Evolutionary conservation across 2,329 filamentous ascomycete genomes (phyloP).

Genomic region (Apiospora koreana): DNA sequence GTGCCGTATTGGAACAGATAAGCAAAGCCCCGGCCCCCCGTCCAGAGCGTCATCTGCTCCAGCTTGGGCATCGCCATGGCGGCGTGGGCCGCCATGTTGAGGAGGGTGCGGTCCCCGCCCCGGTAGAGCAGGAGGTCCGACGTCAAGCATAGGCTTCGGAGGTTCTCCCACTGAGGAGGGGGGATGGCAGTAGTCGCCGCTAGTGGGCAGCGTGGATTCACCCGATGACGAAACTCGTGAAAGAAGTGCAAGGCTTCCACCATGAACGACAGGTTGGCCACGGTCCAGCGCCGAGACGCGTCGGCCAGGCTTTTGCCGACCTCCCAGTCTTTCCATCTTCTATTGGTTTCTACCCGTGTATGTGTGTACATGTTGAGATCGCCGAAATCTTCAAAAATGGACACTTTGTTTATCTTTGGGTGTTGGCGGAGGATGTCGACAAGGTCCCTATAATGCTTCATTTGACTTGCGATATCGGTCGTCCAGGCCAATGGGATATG

Average conservation of each 20-base stretch:
- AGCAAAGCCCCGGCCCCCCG: background rate
- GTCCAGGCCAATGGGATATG: too few relatives aligned
- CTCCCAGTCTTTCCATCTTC: too few relatives aligned
- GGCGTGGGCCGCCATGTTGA: background rate
- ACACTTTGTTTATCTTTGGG: background rate
- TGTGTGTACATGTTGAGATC: background rate
- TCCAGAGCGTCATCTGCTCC: background rate
- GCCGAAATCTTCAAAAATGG: background rate
- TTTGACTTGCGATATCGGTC: background rate
- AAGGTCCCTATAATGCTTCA: background rate
- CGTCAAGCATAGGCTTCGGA: background rate
- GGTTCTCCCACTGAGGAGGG: background rate
- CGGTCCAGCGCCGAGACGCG: background rate
- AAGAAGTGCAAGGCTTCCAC: background rate
- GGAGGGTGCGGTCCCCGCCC: background rate
- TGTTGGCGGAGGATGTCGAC: background rate
- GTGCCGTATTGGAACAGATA: background rate
- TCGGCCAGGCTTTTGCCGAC: background rate
- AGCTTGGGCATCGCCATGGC: background rate
- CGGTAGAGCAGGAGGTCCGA: background rate
- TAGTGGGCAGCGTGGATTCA: too few relatives aligned
- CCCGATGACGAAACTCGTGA: background rate
- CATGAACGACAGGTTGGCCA: background rate
- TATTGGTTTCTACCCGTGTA: too few relatives aligned
- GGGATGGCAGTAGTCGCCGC: too few relatives aligned